A percentile compares a stretch with the other conserved stretches of the same genome.
Evolutionary conservation across 1,284 basidiomycete species (phyloP).

Genomic region (Stygiomarasmius scandens): DNA sequence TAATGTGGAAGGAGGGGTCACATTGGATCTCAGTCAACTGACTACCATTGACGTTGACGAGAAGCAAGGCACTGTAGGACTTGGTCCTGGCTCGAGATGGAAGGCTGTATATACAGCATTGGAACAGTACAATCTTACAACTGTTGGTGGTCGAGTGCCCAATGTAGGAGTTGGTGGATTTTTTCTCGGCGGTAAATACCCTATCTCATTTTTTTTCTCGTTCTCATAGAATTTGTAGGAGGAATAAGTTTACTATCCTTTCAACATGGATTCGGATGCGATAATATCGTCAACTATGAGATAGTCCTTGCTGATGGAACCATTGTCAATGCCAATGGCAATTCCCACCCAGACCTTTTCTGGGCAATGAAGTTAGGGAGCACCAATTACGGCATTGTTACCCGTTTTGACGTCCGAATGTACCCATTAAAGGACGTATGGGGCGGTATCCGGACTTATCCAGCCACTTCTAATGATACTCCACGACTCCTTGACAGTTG

Average conservation of each 20-base stretch:
- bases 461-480: background rate
- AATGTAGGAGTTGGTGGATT: conserved; percentile 38
- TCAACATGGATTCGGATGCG: conserved; percentile 20
- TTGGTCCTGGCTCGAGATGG: conserved; percentile 29
- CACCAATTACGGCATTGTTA: conserved; percentile 26
- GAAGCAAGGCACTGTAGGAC: too few species aligned
- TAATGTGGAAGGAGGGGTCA: too few species aligned
- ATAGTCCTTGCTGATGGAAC: conserved; percentile 23
- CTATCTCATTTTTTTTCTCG: background rate
- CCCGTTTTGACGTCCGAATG: conserved; percentile 24
- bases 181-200: conserved; percentile 30
- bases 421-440: conserved; percentile 18
- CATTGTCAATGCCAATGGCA: conserved; percentile 20
- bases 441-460: conserved; percentile 14
- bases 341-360: conserved; percentile 19
- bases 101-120: conserved; percentile 35
- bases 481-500: background rate
- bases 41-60: too few species aligned
- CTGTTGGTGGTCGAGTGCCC: conserved; percentile 36
- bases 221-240: conserved; percentile 8
- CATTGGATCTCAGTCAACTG: too few species aligned
- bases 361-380: conserved; percentile 23
- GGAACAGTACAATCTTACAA: conserved; percentile 27
- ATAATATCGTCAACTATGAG: conserved; percentile 24
- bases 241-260: conserved; percentile 22